Conservation (phyloP, 805 yeast genomes). For the Millerozyma miso region DNA sequence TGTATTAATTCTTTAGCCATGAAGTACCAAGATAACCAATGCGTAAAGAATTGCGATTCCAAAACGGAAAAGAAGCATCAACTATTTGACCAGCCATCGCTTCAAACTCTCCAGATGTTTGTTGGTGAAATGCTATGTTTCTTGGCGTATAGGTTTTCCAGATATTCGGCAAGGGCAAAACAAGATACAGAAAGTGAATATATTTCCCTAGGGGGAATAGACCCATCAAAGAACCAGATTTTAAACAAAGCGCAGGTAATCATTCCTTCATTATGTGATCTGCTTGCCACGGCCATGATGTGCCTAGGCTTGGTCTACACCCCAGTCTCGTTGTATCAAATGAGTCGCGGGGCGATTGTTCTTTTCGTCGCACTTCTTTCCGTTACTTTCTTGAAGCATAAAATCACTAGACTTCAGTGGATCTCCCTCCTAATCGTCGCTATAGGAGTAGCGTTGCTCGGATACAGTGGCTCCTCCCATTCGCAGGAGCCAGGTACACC, state of each 20-base stretch:
- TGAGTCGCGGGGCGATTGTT: constrained; percentile 79
- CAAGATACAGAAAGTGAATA: constrained; percentile 13
- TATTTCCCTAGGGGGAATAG: constrained; percentile 9
- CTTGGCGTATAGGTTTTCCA: constrained; percentile 32
- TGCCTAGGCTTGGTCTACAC: constrained; percentile 69
- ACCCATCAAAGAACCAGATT: constrained; percentile 11
- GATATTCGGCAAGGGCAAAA: neutral
- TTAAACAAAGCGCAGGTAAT: constrained; percentile 26
- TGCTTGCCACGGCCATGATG: constrained; percentile 69
- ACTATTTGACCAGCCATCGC: constrained; percentile 69
- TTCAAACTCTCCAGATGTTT: constrained; percentile 80
- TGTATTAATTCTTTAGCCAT: constrained; percentile 70
- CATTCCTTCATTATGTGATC: constrained; percentile 68
- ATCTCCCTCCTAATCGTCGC: constrained; percentile 57
- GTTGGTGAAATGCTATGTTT: constrained; percentile 60
- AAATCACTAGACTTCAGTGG: constrained; percentile 65
- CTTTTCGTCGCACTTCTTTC: constrained; percentile 72
- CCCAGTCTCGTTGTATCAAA: constrained; percentile 78
- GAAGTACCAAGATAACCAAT: constrained; percentile 72
- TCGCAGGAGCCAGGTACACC: constrained; percentile 11
- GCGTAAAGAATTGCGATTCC: constrained; percentile 52
- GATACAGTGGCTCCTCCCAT: constrained; percentile 56
- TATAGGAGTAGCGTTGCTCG: constrained; percentile 68
- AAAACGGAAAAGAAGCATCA: constrained; percentile 40
- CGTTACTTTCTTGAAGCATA: constrained; percentile 53